Percentiles rank a stretch among this genome's conserved stretches.
phyloP scores from a whole-genome alignment of 164 flowering plant species.

The Platanus orientalis region DNA sequence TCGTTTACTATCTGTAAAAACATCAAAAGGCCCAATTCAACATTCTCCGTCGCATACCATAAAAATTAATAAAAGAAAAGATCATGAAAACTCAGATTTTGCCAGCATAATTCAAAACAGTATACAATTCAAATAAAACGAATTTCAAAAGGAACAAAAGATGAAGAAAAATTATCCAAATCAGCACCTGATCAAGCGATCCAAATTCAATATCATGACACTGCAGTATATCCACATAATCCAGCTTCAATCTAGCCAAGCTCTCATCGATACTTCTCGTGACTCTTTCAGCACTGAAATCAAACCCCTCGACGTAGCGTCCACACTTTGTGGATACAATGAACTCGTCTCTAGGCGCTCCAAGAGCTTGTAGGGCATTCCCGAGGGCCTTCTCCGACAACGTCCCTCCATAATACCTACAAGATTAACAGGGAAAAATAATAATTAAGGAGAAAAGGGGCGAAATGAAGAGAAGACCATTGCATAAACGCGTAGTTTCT shows the following conservation, averaged over 20 bases:
- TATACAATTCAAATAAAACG: not conserved
- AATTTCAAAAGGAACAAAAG: not conserved
- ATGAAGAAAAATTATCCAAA: not conserved
- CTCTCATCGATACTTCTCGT: conserved; percentile 91
- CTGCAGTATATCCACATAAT: conserved; percentile 90
- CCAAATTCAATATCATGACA: conserved; percentile 98
- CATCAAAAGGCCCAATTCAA: conserved; percentile 13
- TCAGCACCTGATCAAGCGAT: conserved; percentile 77
- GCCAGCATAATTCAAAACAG: no score
- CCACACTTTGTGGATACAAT: conserved; percentile 94
- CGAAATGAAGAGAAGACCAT: not conserved
- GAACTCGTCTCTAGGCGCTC: conserved; percentile 60
- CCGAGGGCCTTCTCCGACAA: conserved; percentile 86
- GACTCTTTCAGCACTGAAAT: conserved; percentile 93
- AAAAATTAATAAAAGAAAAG: not conserved
- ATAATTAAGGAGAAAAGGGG: not conserved
- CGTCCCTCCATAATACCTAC: conserved; percentile 84
- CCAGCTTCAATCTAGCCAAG: conserved; percentile 80
- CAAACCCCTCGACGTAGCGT: conserved; percentile 77
- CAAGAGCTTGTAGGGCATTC: conserved; percentile 62
- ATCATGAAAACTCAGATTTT: no score
- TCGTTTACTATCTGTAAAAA: conserved; percentile 71
- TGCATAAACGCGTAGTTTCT: not conserved
- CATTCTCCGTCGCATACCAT: not conserved
- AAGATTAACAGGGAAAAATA: not conserved